Conservation (phyloP, 805 yeast genomes). For the Saccharomycopsis lassenensis region DNA sequence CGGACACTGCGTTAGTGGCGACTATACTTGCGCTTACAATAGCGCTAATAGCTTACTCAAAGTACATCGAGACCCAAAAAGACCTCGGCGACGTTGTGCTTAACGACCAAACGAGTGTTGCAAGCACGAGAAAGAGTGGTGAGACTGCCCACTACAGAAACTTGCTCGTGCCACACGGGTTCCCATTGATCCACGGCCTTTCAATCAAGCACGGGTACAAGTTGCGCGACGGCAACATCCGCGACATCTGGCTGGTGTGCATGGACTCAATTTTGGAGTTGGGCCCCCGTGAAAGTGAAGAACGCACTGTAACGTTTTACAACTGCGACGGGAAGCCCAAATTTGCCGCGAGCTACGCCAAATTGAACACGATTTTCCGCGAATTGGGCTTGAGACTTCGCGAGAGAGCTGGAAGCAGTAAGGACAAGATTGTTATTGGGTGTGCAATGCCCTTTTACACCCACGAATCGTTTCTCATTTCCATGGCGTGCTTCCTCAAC, state of each 20-base stretch:
- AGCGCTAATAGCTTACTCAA: constrained; percentile 9
- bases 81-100: constrained; percentile 13
- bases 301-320: constrained; percentile 3
- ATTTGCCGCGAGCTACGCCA: constrained; percentile 3
- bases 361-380: constrained; percentile 9
- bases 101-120: constrained; percentile 40
- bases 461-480: constrained; percentile 6
- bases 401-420: neutral
- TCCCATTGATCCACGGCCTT: constrained; percentile 45
- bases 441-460: constrained; percentile 10
- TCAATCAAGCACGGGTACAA: constrained; percentile 42
- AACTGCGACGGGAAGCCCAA: constrained; percentile 3
- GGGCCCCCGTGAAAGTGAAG: constrained; percentile 17
- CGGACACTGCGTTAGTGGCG: constrained; percentile 1
- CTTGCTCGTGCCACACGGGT: constrained; percentile 49
- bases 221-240: constrained; percentile 47
- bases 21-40: neutral
- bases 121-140: constrained; percentile 39
- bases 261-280: constrained; percentile 8
- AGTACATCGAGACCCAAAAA: constrained; percentile 17
- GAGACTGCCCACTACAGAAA: constrained; percentile 59
- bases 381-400: neutral
- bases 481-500: constrained; percentile 16
- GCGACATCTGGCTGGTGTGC: constrained; percentile 43
- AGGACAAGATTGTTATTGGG: constrained; percentile 3